Conservation (phyloP, 805 yeast species). For the Candida dendrica region DNA sequence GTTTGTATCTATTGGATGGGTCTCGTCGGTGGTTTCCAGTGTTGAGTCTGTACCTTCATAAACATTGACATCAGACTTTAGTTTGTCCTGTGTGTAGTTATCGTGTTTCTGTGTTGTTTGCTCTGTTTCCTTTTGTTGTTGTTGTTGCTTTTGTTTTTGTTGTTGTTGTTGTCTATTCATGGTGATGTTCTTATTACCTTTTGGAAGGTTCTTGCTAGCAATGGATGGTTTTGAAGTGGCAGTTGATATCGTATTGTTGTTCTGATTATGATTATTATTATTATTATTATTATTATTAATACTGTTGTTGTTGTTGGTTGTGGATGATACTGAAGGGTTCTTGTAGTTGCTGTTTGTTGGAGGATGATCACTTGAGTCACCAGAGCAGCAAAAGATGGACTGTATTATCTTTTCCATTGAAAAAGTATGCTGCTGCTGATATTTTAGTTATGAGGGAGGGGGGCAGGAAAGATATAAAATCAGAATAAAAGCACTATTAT, state of each 20-base stretch:
- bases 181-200: neutral
- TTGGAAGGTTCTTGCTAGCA: too few relatives aligned
- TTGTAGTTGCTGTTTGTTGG: slow-evolving; percentile 2
- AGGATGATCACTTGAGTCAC: slow-evolving; percentile 14
- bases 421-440: neutral
- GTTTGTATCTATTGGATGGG: neutral
- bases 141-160: neutral
- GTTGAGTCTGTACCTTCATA: slow-evolving; percentile 23
- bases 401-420: slow-evolving; percentile 28
- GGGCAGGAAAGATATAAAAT: too few relatives aligned
- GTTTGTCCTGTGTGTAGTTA: neutral
- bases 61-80: slow-evolving; percentile 19
- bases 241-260: too few relatives aligned
- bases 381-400: slow-evolving; percentile 27
- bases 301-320: neutral
- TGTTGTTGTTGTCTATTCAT: neutral
- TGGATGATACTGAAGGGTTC: slow-evolving; percentile 4
- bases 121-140: neutral
- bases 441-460: too few relatives aligned
- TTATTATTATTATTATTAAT: too few relatives aligned
- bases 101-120: neutral
- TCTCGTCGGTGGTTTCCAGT: slow-evolving; percentile 6
- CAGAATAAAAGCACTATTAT: too few relatives aligned
- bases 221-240: too few relatives aligned
- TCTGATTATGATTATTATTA: too few relatives aligned